Evolutionary conservation across 1,284 basidiomycete genomes (phyloP), one percentile per base, ranked within the genome.

Genomic region (Austroboletus novae-zelandiae): DNA sequence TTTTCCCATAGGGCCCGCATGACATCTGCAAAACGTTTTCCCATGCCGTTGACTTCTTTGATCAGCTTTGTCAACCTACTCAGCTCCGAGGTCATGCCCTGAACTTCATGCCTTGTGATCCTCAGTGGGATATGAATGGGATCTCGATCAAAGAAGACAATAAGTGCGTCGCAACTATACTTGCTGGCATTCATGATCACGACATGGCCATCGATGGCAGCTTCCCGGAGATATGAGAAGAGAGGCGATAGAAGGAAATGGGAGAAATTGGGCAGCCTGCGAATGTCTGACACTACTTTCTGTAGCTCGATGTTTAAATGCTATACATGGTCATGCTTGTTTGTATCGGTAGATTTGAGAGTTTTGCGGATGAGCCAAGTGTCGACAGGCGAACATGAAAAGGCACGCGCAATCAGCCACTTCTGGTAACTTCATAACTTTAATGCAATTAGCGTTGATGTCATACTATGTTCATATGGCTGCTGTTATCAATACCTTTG

Each of bases 191-290:
- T 43, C 10, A 48, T 27, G 27, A 48, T 44, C 27, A 48, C 20
- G 29, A 44, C 41, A 36, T 17, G 47, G n/a, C 47, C 47, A 20
- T 25, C 15, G 5, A 6, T 27, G 11, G 35, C 35, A 10, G 35
- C 35, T 36, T 17, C 8, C 15, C 15, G 35, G 15, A 36, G 9
- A 13, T 40, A 20, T 25, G 40, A 40, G 15, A 40, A n/a, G 23
- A 18, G 25, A 13, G 23, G 20, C n/a, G 42, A 31, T 10, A 48
- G 46, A 20, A 64, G 43, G 5, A 48, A 48, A n/a, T n/a, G 31
- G 9, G 23, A 23, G 3, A 43, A 25, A 10, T 31, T 40, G 14
- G 40, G 40, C 17, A 43, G 17, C 20, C 32, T 9, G n/a, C 40
- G 40, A n/a, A 42, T 35, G 15, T 43, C 18, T 10, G 10, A 5